phyloP scores from a whole-genome alignment of 2,329 filamentous ascomycete genomes.

The Ophiobolus disseminans region DNA sequence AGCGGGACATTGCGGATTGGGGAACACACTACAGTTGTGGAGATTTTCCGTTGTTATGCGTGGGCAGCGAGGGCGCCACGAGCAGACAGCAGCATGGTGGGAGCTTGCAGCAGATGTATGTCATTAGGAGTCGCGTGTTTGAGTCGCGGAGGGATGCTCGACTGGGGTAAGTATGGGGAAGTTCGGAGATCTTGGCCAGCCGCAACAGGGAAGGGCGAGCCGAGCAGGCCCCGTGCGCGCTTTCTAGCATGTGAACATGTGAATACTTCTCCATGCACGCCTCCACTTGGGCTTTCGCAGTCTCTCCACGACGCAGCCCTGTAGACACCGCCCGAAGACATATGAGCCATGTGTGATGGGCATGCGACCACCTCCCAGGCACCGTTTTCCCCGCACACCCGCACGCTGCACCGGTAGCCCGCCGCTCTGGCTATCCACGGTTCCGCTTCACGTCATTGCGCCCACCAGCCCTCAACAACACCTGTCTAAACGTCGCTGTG shows the following conservation, averaged over 20 bases:
- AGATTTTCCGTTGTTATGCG: slow-evolving; percentile 1
- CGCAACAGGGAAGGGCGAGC: background rate
- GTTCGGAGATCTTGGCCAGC: background rate
- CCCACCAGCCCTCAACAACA: slow-evolving; percentile 18
- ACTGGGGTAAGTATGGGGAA: slow-evolving; percentile 7
- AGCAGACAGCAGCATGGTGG: background rate
- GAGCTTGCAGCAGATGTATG: background rate
- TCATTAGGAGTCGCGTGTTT: background rate
- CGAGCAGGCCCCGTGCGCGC: no score
- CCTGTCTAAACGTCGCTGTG: slow-evolving; percentile 2
- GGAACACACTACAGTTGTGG: background rate
- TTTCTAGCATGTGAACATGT: no score
- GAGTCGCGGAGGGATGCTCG: background rate
- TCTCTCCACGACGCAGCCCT: background rate
- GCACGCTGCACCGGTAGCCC: background rate
- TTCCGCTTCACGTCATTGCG: slow-evolving; percentile 20
- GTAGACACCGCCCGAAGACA: slow-evolving; percentile 6
- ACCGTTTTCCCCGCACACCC: slow-evolving; percentile 6
- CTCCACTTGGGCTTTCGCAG: background rate
- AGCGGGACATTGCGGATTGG: background rate
- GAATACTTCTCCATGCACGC: background rate
- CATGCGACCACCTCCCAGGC: slow-evolving; percentile 19
- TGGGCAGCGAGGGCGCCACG: background rate
- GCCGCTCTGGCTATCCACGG: background rate
- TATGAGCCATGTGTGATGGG: slow-evolving; percentile 15